These are phyloP conservation scores for Hypoxylon sp. DNA, from an alignment of 2,329 filamentous ascomycete species.

Conservation along the genomic window DNA sequence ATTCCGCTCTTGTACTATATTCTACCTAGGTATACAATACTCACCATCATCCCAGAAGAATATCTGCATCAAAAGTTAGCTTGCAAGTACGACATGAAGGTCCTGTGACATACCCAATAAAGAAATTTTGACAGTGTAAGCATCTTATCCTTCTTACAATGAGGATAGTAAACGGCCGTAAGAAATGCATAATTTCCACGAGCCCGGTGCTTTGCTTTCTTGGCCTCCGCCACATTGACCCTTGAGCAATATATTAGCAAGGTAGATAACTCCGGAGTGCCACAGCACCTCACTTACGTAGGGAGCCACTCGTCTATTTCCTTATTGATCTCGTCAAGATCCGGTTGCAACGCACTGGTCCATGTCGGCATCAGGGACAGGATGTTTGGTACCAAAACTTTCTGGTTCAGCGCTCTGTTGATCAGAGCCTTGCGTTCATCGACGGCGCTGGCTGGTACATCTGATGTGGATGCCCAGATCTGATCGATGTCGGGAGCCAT, in stretches of 20 bases:
- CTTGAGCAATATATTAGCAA: slow-evolving; percentile 30
- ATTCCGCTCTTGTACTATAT: not conserved
- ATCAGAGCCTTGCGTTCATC: slow-evolving; percentile 40
- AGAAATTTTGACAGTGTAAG: slow-evolving; percentile 41
- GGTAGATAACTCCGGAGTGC: not conserved
- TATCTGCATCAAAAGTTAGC: slow-evolving; percentile 32
- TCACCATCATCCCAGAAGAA: slow-evolving; percentile 45
- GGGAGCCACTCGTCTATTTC: slow-evolving; percentile 43
- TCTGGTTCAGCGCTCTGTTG: slow-evolving; percentile 39
- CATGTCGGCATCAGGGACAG: slow-evolving; percentile 44
- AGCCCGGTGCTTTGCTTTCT: slow-evolving; percentile 42
- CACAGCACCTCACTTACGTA: slow-evolving; percentile 31
- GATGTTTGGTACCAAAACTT: slow-evolving; percentile 41
- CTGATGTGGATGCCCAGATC: slow-evolving; percentile 12
- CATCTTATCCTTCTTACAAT: slow-evolving; percentile 43
- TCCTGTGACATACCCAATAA: slow-evolving; percentile 40
- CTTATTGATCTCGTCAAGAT: slow-evolving; percentile 40
- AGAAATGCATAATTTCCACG: slow-evolving; percentile 43
- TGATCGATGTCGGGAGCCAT: slow-evolving; percentile 39
- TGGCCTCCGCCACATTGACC: slow-evolving; percentile 40
- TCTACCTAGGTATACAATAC: not conserved
- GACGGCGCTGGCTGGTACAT: slow-evolving; percentile 1
- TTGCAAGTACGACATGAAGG: not conserved
- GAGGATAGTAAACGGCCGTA: slow-evolving; percentile 42
- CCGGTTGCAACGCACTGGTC: slow-evolving; percentile 40